Evolutionary conservation across 495 filamentous ascomycete species (phyloP), one percentile per base, ranked within the genome.

Genomic region (Polyplosphaeria fusca): DNA sequence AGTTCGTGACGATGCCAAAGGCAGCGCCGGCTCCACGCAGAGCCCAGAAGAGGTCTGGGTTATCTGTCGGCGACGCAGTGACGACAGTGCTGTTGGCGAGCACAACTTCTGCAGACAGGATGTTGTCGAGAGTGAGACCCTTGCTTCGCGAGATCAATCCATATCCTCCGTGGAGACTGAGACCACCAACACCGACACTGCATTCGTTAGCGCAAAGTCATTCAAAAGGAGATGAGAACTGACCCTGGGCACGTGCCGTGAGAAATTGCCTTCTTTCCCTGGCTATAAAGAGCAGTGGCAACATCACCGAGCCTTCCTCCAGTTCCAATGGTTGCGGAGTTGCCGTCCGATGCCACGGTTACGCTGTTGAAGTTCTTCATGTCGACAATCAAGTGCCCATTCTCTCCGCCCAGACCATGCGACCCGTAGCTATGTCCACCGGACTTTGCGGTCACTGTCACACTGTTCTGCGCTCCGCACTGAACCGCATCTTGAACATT

Each of bases 401-500:
- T 67, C 9, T 70, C 60, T 11, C 79, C 77, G 16, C 80, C 78
- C 55, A 41, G 59, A 69, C 70, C 70, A 60, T 78, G 78, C 4
- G 80, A 83, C 1, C 73, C 82, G 68, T 85, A 89, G 18, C 83
- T 87, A 64, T 90, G 88, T 1, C 88, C 88, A 13, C 87, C 87
- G 25, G 80, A 82, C 60, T 77, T 81, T 9, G 86, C 74, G 59
- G 88, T 84, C 16, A 89, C 84, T 60, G 86, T 85, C 60, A 81
- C 69, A 32, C 68, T 72, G 46, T 75, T 68, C 5, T 69, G 60
- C 0, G 64, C 71, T 0, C 85, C 86, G 60, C 85, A 88, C 47
- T 73, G 75, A 11, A 88, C 74, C 4, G 82, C 73, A 18, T 64
- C 72, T 0, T 81, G 74, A 12, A 90, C 77, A 47, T 89, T 77